Conservation (phyloP, 2,329 filamentous ascomycete genomes). For the Colletotrichum euphorbiae region DNA sequence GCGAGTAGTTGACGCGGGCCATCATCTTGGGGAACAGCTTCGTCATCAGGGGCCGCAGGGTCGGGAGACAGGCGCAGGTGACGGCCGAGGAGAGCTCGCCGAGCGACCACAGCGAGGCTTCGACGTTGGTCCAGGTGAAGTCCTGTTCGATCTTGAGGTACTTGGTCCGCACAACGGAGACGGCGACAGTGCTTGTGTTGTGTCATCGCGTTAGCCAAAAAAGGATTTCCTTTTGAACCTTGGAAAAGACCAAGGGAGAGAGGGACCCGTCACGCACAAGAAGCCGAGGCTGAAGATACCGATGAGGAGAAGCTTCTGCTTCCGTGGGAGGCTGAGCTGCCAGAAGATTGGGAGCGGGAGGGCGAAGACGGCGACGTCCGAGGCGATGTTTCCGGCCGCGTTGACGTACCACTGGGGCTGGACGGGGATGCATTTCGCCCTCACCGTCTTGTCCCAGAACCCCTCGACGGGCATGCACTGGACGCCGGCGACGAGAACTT, state of each 20-base stretch:
- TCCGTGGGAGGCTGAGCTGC: constrained; percentile 41
- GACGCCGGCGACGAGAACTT: constrained; percentile 44
- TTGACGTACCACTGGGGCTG: constrained; percentile 44
- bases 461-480: constrained; percentile 45
- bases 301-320: constrained; percentile 44
- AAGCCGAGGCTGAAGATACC: constrained; percentile 46
- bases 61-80: constrained; percentile 43
- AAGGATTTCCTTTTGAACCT: too few relatives aligned
- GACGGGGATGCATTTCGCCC: constrained; percentile 42
- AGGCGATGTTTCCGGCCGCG: constrained; percentile 45
- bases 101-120: constrained; percentile 43
- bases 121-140: constrained; percentile 43
- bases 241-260: neutral
- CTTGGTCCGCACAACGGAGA: constrained; percentile 43
- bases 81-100: constrained; percentile 43
- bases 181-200: constrained; percentile 41
- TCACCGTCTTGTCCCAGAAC: constrained; percentile 44
- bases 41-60: constrained; percentile 43
- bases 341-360: constrained; percentile 45
- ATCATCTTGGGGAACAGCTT: constrained; percentile 26
- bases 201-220: neutral
- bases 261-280: constrained; percentile 42
- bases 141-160: constrained; percentile 40
- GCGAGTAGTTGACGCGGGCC: constrained; percentile 31
- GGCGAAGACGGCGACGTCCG: constrained; percentile 44